Percentiles rank a stretch among this genome's conserved stretches.
phyloP scores from a whole-genome alignment of 768 basidiomycete genomes.

The Naganishia vishniacii region DNA sequence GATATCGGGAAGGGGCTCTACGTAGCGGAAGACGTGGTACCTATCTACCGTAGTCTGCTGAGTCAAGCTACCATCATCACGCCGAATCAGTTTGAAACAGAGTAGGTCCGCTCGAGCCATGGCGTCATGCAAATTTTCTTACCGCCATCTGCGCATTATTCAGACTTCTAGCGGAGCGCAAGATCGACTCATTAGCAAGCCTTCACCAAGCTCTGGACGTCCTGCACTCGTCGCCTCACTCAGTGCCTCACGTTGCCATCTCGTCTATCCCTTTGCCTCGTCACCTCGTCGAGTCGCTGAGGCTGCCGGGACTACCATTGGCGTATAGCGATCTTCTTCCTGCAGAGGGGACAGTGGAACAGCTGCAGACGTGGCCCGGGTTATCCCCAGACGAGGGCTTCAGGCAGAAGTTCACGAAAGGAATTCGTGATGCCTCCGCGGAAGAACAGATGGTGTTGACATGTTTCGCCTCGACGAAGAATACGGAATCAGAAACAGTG shows the following conservation, averaged over 20 bases:
- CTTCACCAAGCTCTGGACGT: constrained; percentile 64
- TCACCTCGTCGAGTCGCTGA: constrained; percentile 55
- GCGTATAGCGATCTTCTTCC: constrained; percentile 33
- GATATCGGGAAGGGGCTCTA: constrained; percentile 78
- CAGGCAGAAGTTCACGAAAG: constrained; percentile 9
- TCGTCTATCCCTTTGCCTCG: constrained; percentile 74
- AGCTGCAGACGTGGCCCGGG: constrained; percentile 32
- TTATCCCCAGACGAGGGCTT: constrained; percentile 18
- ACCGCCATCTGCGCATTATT: constrained; percentile 57
- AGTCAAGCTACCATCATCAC: constrained; percentile 80
- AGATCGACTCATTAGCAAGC: constrained; percentile 63
- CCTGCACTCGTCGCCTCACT: constrained; percentile 65
- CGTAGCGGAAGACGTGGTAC: constrained; percentile 77
- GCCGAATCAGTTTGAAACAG: constrained; percentile 96
- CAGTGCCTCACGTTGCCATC: constrained; percentile 80
- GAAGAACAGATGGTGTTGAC: constrained; percentile 56
- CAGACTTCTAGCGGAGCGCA: constrained; percentile 69
- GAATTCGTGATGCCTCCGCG: neutral
- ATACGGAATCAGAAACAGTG: constrained; percentile 51
- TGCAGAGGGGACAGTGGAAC: constrained; percentile 12
- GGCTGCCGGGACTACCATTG: constrained; percentile 35
- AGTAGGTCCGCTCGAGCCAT: constrained; percentile 57
- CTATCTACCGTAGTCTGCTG: constrained; percentile 69
- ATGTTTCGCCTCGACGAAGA: constrained; percentile 65
- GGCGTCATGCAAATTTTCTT: neutral